A percentile compares a stretch with the other conserved stretches of the same genome.
Evolutionary conservation across 441 rosid species (phyloP).

Genomic region (Isatis lusitanica): DNA sequence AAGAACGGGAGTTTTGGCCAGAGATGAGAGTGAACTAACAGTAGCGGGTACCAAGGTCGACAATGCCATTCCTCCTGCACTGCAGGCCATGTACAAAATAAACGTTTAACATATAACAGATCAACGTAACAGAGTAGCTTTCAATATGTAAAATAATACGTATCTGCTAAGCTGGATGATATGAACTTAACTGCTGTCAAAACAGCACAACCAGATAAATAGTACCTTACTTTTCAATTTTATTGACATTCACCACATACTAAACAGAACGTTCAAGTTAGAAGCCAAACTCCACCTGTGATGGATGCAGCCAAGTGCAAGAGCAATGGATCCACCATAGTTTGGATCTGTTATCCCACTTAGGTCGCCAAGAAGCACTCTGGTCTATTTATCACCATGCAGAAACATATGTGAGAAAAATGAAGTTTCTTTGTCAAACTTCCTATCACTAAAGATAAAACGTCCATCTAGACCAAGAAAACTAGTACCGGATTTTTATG

Average conservation of each 20-base stretch:
- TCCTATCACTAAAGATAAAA: slow-evolving; percentile 12
- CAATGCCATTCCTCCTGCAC: slow-evolving; percentile 99
- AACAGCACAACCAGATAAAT: slow-evolving; percentile 20
- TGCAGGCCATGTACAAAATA: slow-evolving; percentile 47
- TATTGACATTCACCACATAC: slow-evolving; percentile 20
- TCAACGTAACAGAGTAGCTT: slow-evolving; percentile 16
- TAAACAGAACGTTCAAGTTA: slow-evolving; percentile 17
- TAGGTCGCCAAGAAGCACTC: slow-evolving; percentile 80
- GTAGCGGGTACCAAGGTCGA: slow-evolving; percentile 93
- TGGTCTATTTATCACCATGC: slow-evolving; percentile 65
- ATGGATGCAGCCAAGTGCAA: slow-evolving; percentile 98
- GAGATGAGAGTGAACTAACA: slow-evolving; percentile 78
- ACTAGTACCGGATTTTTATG: not conserved
- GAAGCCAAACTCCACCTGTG: slow-evolving; percentile 63
- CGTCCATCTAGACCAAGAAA: not conserved
- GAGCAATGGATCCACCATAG: slow-evolving; percentile 88
- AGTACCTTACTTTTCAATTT: slow-evolving; percentile 2
- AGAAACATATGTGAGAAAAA: slow-evolving; percentile 27
- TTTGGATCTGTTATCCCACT: slow-evolving; percentile 68
- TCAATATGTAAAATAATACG: slow-evolving; percentile 2
- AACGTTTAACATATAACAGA: slow-evolving; percentile 24
- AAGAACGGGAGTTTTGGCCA: slow-evolving; percentile 78
- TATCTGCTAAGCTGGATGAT: slow-evolving; percentile 4
- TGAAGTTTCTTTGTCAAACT: not conserved
- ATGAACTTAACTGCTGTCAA: slow-evolving; percentile 14